These are phyloP conservation scores for Amanita molliuscula DNA, from an alignment of 768 basidiomycete genomes.

Conservation along the genomic window DNA sequence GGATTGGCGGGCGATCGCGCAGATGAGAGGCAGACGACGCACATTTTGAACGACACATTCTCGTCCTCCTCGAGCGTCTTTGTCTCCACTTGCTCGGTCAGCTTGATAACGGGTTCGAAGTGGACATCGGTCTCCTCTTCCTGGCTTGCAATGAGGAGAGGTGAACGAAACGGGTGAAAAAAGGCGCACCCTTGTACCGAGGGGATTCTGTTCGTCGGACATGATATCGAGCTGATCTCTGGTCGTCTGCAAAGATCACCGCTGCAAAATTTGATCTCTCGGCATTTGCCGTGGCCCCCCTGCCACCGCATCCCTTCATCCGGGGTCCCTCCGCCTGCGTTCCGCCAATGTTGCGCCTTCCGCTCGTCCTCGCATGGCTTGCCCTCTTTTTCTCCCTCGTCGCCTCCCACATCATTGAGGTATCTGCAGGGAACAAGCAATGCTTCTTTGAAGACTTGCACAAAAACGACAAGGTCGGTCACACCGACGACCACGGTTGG, in stretches of 20 bases:
- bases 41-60: conserved; percentile 93
- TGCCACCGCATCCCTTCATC: conserved; percentile 5
- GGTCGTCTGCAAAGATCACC: conserved; percentile 9
- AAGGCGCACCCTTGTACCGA: conserved; percentile 59
- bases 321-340: not conserved
- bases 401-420: conserved; percentile 61
- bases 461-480: conserved; percentile 71
- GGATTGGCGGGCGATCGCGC: conserved; percentile 24
- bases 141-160: conserved; percentile 18
- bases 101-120: conserved; percentile 94
- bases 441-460: conserved; percentile 97
- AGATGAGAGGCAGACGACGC: conserved; percentile 25
- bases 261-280: conserved; percentile 10
- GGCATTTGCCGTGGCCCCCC: conserved; percentile 12
- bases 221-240: conserved; percentile 27
- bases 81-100: conserved; percentile 90
- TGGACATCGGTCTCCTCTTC: conserved; percentile 82
- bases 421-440: conserved; percentile 75
- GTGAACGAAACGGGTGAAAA: conserved; percentile 17
- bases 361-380: conserved; percentile 30
- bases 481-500: not conserved
- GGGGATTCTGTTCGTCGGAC: conserved; percentile 51
- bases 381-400: conserved; percentile 29
- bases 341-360: not conserved
- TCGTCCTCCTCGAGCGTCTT: conserved; percentile 97